Evolutionary conservation across 1,284 basidiomycete genomes (phyloP).

Genomic region (Agroathelia rolfsii): DNA sequence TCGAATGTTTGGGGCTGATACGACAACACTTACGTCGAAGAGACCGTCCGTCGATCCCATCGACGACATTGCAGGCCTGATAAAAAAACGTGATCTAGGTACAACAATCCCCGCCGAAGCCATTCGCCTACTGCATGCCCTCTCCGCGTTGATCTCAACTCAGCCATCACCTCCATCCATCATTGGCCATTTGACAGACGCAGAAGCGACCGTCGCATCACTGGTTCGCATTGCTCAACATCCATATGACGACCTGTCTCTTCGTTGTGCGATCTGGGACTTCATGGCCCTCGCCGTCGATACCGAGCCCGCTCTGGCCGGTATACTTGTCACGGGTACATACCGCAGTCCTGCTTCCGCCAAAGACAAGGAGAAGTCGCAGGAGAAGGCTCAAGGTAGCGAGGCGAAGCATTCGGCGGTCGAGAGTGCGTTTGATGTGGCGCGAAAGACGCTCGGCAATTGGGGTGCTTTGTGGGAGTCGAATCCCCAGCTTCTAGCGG

Average conservation of each 20-base stretch:
- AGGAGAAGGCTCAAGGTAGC: slow-evolving; percentile 11
- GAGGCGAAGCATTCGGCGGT: slow-evolving; percentile 26
- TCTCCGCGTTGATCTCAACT: slow-evolving; percentile 49
- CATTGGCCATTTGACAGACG: slow-evolving; percentile 61
- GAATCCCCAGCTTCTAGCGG: slow-evolving; percentile 69
- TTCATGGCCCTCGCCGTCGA: slow-evolving; percentile 78
- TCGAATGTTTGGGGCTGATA: slow-evolving; percentile 34
- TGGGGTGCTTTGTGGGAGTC: slow-evolving; percentile 70
- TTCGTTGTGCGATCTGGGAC: slow-evolving; percentile 74
- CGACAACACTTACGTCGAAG: slow-evolving; percentile 32
- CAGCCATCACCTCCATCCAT: slow-evolving; percentile 57
- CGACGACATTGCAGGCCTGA: slow-evolving; percentile 57
- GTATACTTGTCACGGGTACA: slow-evolving; percentile 69
- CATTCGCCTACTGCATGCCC: slow-evolving; percentile 51
- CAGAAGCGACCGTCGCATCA: slow-evolving; percentile 53
- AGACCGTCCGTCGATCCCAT: slow-evolving; percentile 52
- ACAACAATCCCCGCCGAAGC: slow-evolving; percentile 51
- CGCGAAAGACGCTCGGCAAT: slow-evolving; percentile 51
- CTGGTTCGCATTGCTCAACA: slow-evolving; percentile 59
- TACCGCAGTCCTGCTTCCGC: slow-evolving; percentile 38
- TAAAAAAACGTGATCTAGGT: slow-evolving; percentile 54
- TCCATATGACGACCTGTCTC: slow-evolving; percentile 57
- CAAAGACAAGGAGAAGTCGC: slow-evolving; percentile 30
- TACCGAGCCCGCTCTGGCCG: slow-evolving; percentile 81
- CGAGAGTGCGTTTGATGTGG: slow-evolving; percentile 51